These are phyloP conservation scores for Plantago rigida DNA, from an alignment of 305 asterid genomes.

Conservation along the genomic window DNA sequence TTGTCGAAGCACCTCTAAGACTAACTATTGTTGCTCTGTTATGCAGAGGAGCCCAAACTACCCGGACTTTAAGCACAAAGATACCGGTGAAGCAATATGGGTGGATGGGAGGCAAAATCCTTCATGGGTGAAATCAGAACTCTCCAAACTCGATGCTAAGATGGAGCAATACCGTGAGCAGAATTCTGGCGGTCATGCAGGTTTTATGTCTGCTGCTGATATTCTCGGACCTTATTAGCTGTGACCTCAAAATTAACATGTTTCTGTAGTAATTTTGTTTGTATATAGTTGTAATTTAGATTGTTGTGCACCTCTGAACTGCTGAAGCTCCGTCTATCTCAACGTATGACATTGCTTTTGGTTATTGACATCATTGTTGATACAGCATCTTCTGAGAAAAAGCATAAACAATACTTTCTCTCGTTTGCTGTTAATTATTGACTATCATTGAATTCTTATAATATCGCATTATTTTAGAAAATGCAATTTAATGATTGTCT, in stretches of 20 bases:
- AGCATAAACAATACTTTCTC: too few relatives aligned
- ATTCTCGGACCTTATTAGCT: constrained; percentile 43
- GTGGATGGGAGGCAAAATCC: constrained; percentile 75
- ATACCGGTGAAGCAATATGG: constrained; percentile 89
- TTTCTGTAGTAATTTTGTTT: neutral
- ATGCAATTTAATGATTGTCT: too few relatives aligned
- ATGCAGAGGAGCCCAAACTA: constrained; percentile 76
- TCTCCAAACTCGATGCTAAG: constrained; percentile 60
- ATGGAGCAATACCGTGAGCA: constrained; percentile 63
- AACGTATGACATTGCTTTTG: constrained; percentile 10
- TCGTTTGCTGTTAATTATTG: too few relatives aligned
- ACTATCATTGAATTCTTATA: too few relatives aligned
- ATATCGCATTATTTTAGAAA: too few relatives aligned
- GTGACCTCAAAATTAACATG: too few relatives aligned
- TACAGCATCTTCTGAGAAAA: too few relatives aligned
- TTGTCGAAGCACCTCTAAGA: neutral
- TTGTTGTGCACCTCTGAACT: constrained; percentile 18
- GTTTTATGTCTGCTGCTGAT: constrained; percentile 46
- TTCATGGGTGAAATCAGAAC: constrained; percentile 87
- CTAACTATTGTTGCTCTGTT: constrained; percentile 18
- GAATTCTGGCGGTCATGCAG: constrained; percentile 35
- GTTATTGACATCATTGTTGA: too few relatives aligned
- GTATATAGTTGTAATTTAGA: constrained; percentile 18
- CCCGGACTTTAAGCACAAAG: constrained; percentile 98
- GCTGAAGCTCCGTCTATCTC: neutral